Conservation (phyloP, 169 alveolate species). For the Eimeria praecox region DNA sequence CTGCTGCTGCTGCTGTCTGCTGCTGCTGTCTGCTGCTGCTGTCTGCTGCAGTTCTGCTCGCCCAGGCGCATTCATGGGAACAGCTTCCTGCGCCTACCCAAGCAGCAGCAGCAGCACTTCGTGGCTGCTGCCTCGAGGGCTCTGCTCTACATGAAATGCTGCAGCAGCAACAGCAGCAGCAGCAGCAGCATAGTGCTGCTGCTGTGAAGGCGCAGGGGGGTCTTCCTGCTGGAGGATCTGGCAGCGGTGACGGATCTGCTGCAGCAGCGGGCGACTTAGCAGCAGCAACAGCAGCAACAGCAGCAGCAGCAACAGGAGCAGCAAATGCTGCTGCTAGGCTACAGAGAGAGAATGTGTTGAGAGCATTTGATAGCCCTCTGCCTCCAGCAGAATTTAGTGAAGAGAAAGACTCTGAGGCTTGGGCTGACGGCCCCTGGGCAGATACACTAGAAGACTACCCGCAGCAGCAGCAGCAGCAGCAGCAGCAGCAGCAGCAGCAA, state of each 20-base stretch:
- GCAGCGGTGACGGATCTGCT: not conserved
- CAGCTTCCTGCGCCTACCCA: conserved; percentile 1
- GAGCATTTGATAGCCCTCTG: conserved; percentile 43
- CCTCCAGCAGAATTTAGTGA: conserved; percentile 32
- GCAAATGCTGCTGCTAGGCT: conserved; percentile 29
- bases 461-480: conserved; percentile 10
- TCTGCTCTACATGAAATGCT: not conserved
- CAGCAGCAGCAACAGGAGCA: conserved; percentile 65
- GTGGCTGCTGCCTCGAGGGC: not conserved
- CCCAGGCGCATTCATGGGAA: not conserved
- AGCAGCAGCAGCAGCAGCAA: not conserved
- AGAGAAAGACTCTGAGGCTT: conserved; percentile 3
- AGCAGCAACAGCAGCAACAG: conserved; percentile 62
- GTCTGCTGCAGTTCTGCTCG: conserved; percentile 11
- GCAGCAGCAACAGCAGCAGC: not conserved
- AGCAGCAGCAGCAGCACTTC: conserved; percentile 27
- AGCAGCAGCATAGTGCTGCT: conserved; percentile 23
- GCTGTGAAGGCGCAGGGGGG: not conserved
- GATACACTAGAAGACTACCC: not conserved
- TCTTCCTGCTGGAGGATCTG: not conserved
- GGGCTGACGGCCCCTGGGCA: conserved; percentile 37
- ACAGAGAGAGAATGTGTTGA: conserved; percentile 3
- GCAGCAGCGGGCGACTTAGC: conserved; percentile 20
- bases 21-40: too few species aligned
- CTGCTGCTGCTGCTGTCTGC: too few species aligned